These are phyloP conservation scores for Ceratobasidium sp. DNA, from an alignment of 1,284 basidiomycete genomes.

Conservation along the genomic window DNA sequence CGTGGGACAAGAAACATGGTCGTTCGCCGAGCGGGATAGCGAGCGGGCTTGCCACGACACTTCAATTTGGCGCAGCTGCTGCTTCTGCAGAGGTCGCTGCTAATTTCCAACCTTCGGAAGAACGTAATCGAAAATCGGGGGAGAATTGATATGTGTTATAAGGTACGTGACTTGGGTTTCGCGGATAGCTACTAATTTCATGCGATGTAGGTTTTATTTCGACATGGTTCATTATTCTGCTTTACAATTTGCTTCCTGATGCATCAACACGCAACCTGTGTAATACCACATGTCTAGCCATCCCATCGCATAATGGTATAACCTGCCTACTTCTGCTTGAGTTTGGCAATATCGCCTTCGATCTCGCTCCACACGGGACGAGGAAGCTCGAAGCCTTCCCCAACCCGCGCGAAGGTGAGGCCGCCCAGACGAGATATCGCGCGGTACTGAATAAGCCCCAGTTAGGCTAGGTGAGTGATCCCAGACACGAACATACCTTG, in stretches of 20 bases:
- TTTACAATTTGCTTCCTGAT: conserved; percentile 1
- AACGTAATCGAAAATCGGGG: not conserved
- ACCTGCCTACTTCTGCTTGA: conserved; percentile 23
- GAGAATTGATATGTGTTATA: not conserved
- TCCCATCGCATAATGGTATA: not conserved
- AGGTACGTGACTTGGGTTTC: not conserved
- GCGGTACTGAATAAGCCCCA: conserved; percentile 55
- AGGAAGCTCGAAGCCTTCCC: conserved; percentile 67
- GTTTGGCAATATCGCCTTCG: conserved; percentile 54
- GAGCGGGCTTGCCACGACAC: conserved; percentile 31
- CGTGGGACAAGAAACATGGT: conserved; percentile 25
- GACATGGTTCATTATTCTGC: not conserved
- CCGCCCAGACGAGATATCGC: conserved; percentile 74
- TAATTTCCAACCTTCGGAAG: conserved; percentile 7
- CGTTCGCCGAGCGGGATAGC: conserved; percentile 38
- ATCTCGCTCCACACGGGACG: conserved; percentile 68
- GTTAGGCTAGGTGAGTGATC: not conserved
- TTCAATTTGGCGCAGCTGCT: conserved; percentile 31
- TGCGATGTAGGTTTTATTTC: not conserved
- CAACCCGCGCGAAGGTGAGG: conserved; percentile 64
- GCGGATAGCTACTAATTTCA: not conserved
- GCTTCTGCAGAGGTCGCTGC: conserved; percentile 9
- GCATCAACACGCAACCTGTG: not conserved
- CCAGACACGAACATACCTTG: conserved; percentile 53
- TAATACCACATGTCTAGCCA: not conserved